Evolutionary conservation across 2,329 filamentous ascomycete genomes (phyloP), one percentile per base, ranked within the genome.

Genomic region (Trichoderma polysporum): DNA sequence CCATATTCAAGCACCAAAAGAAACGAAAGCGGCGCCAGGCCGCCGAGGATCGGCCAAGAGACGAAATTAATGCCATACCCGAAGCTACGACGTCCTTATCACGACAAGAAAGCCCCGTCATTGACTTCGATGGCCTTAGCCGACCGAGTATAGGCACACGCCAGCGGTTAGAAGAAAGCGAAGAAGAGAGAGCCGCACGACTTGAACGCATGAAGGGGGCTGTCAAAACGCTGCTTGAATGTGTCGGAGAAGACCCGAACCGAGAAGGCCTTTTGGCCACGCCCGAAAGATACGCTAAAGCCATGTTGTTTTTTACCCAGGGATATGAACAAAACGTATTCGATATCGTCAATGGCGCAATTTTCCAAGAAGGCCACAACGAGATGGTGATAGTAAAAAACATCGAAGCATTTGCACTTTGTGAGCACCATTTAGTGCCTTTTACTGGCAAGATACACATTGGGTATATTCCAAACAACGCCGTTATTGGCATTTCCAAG

Each of bases 381-480:
- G 95, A 99, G 80, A 87, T 99, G 81, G 94, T 99, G 33, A 97
- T 98, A 74, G 93, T 99, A 68, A 97, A 97, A 81, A 94, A 98
- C 75, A 98, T 99, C 74, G 94, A 97, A 76, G 88, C 98, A 13
- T 97, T 94, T 79, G 94, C 91, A 70, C 83, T 98, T 52, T 99
- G 95, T 83, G 95, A 99, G 82, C 95, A 99, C 78, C 95, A 99
- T 76, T 85, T 99, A 76, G 94, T 99, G 8, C 95, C 95, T 0
- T 99, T 99, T 75, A 94, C 88, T 3, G 95, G 95, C 74, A 98
- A 97, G 92, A 98, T 99, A 92, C 95, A 99, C 81, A 98, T 99
- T 73, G 95, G 94, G 67, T 99, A 99, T 79, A 98, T 99, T 70
- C 95, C 95, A 33, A 89, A 90, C 74, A 88, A 93, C 76, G 89